Base-by-base conservation (phyloP, 176 grass and related monocot species). In the Aechmea fasciata region DNA sequence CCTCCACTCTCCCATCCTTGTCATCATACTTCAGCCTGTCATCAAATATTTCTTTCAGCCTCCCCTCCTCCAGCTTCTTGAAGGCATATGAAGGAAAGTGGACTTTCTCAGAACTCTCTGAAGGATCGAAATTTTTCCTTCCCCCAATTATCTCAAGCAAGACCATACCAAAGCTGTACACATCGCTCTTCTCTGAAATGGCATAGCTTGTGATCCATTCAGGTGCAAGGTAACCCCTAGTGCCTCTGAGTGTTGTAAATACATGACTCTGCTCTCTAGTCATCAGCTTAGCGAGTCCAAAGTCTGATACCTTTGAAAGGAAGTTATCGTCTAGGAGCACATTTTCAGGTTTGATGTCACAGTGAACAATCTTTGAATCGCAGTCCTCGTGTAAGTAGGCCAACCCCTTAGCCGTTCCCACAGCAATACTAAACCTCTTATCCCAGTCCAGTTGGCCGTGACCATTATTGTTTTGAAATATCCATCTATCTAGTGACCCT, bases 201-300 rank as follows among this genome's bases (percentile, higher is more conserved):
- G 89, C 89, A 1, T 90, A 84, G 63, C 82, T 99, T 24, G 82
- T 99, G 59, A 99, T 85, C 94, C 89, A 99, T 67, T 99, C 94
- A 12, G 89, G 89, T 14, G 94, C 94, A 26, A 93, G 86, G 59
- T 93, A 99, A 14, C 94, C 94, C 51, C 94, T 69, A 0, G 94
- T 99, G 61, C 94, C 94, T 54, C 89, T 71, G 33, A 99, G 80
- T 0, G 94, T 99, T 10, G 94, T 99, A 71, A 93, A 99, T 47
- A 99, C 94, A 79, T 90, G 87, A 63, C 94, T 99, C 75, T 99
- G 94, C 75, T 99, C 94, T 47, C 94, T 87, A 52, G 86, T 99
- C 94, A 99, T 99, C 52, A 99, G 41, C 68, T 99, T 99, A 10
- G 94, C 94, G 11, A 99, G 94, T n/a, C 94, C 94, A 68, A 99